These are phyloP conservation scores for Lactifluus echinatus DNA, from an alignment of 768 basidiomycete genomes.

Conservation along the genomic window DNA sequence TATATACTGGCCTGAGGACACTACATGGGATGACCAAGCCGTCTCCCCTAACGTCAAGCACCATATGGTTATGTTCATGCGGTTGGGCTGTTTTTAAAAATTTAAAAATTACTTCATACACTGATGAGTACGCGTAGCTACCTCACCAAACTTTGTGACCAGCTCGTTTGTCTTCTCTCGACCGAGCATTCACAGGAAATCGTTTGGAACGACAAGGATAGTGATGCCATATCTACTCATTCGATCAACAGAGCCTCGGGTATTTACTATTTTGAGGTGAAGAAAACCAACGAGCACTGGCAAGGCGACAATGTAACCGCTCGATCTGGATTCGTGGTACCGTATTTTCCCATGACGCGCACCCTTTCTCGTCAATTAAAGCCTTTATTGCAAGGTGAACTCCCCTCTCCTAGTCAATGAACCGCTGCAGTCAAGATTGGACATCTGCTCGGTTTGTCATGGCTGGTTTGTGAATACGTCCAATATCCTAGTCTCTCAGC, in stretches of 20 bases:
- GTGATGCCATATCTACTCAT: conserved; percentile 23
- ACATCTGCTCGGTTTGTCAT: too few species aligned
- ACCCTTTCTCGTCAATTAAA: not conserved
- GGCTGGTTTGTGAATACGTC: too few species aligned
- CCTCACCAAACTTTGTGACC: conserved; percentile 33
- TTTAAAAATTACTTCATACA: too few species aligned
- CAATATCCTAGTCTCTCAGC: too few species aligned
- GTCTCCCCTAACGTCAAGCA: conserved; percentile 35
- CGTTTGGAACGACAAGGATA: conserved; percentile 35
- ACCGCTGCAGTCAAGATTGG: not conserved
- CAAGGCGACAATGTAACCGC: conserved; percentile 43
- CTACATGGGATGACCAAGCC: conserved; percentile 49
- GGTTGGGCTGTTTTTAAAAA: conserved; percentile 33
- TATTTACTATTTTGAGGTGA: conserved; percentile 45
- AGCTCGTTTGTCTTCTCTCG: conserved; percentile 44
- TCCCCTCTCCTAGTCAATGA: not conserved
- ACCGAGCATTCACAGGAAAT: conserved; percentile 38
- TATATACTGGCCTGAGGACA: conserved; percentile 54
- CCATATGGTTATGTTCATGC: conserved; percentile 55
- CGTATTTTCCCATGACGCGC: not conserved
- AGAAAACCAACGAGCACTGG: conserved; percentile 46
- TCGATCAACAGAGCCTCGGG: conserved; percentile 38
- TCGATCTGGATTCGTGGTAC: conserved; percentile 40
- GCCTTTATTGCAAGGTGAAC: not conserved
- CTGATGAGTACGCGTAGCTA: not conserved